A percentile compares a stretch with the other conserved stretches of the same genome.
phyloP scores from a whole-genome alignment of 1,284 basidiomycete genomes.

The Sparassis latifolia region DNA sequence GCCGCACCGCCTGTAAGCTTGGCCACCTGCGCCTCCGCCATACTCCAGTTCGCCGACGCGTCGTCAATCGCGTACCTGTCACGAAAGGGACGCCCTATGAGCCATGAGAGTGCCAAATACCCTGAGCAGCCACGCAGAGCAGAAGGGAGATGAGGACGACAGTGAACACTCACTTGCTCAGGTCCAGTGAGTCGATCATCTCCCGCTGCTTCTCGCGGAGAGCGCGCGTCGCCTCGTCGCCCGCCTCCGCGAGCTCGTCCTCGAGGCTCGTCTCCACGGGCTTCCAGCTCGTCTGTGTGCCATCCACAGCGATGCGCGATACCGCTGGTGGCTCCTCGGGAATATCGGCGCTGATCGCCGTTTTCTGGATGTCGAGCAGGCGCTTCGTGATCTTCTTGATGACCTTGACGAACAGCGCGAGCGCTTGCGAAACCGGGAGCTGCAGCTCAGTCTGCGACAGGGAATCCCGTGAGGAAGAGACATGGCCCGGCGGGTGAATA shows the following conservation, averaged over 20 bases:
- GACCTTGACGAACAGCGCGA: slow-evolving; percentile 91
- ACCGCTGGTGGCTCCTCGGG: slow-evolving; percentile 26
- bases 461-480: too few relatives aligned
- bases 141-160: background rate
- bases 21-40: slow-evolving; percentile 67
- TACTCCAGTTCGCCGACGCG: slow-evolving; percentile 62
- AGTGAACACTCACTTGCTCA: slow-evolving; percentile 65
- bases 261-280: slow-evolving; percentile 49
- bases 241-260: slow-evolving; percentile 70
- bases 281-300: slow-evolving; percentile 33
- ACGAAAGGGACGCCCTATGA: slow-evolving; percentile 18
- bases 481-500: background rate
- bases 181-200: slow-evolving; percentile 80
- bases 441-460: slow-evolving; percentile 62
- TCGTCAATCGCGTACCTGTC: slow-evolving; percentile 77
- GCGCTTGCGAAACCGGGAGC: slow-evolving; percentile 79
- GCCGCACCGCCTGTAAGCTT: slow-evolving; percentile 35
- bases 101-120: slow-evolving; percentile 3
- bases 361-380: slow-evolving; percentile 79
- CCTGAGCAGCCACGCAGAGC: slow-evolving; percentile 3
- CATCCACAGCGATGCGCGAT: slow-evolving; percentile 16
- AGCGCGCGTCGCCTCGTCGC: slow-evolving; percentile 44
- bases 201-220: slow-evolving; percentile 70
- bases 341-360: slow-evolving; percentile 58
- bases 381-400: slow-evolving; percentile 81